Percentiles rank a stretch among this genome's conserved stretches.
phyloP scores from a whole-genome alignment of 345 rosid genomes.

The Anastatica hierochuntica region DNA sequence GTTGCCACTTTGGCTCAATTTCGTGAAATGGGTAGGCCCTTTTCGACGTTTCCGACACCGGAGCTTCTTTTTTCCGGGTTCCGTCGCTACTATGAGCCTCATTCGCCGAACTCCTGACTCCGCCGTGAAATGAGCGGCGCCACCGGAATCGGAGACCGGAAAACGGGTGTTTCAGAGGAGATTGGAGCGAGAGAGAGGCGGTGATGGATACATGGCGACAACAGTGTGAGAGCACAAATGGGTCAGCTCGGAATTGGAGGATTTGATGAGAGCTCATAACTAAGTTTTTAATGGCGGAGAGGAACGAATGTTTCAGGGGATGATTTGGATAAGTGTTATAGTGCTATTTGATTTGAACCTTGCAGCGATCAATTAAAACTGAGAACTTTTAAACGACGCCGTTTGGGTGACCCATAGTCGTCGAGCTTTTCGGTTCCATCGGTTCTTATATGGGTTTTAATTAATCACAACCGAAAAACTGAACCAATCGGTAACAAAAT shows the following conservation, averaged over 20 bases:
- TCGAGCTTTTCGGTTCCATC: no score
- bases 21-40: slow-evolving; percentile 80
- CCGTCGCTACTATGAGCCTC: slow-evolving; percentile 7
- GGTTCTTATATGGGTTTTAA: no score
- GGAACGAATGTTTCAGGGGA: slow-evolving; percentile 15
- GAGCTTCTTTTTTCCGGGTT: no score
- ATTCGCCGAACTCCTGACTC: slow-evolving; percentile 10
- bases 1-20: slow-evolving; percentile 94
- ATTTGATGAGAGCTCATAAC: slow-evolving; percentile 28
- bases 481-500: no score
- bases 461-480: no score
- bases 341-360: no score
- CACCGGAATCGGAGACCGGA: slow-evolving; percentile 1
- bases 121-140: slow-evolving; percentile 8
- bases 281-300: not conserved
- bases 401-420: no score
- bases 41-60: slow-evolving; percentile 18
- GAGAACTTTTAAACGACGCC: no score
- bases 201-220: not conserved
- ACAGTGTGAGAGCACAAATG: slow-evolving; percentile 21
- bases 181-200: slow-evolving; percentile 7
- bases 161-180: slow-evolving; percentile 19
- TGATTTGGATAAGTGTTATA: no score
- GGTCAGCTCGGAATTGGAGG: slow-evolving; percentile 21
- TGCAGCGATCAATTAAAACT: no score